phyloP scores from a whole-genome alignment of 1,284 basidiomycete species.

The Gomphus bonarii region DNA sequence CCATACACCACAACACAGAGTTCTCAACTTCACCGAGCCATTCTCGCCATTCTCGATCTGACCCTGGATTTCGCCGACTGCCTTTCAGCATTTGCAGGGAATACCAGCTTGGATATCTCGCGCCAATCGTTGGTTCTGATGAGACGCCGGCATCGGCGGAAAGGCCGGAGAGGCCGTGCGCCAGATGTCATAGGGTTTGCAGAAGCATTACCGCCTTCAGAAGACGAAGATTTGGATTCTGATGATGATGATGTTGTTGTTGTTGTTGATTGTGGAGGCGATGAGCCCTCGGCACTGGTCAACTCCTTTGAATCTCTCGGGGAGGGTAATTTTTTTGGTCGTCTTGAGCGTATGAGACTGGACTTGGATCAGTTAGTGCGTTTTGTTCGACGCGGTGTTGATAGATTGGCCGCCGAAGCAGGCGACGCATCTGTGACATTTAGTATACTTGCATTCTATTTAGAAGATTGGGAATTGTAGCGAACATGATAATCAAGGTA shows the following conservation, averaged over 20 bases:
- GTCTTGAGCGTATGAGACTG: slow-evolving; percentile 49
- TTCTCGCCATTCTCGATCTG: slow-evolving; percentile 66
- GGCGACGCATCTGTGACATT: slow-evolving; percentile 52
- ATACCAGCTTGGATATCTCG: slow-evolving; percentile 49
- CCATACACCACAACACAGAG: slow-evolving; percentile 39
- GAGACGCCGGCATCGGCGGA: slow-evolving; percentile 34
- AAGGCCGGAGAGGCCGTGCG: slow-evolving; percentile 39
- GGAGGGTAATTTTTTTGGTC: slow-evolving; percentile 35
- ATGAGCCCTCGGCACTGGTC: slow-evolving; percentile 22
- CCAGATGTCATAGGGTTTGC: slow-evolving; percentile 53
- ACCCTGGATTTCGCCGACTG: slow-evolving; percentile 54
- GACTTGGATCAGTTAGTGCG: slow-evolving; percentile 64
- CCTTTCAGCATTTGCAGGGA: slow-evolving; percentile 50
- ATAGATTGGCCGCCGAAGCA: slow-evolving; percentile 35
- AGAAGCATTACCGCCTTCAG: slow-evolving; percentile 22
- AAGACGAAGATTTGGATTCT: slow-evolving; percentile 33
- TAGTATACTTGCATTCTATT: slow-evolving; percentile 61
- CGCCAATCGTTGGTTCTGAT: slow-evolving; percentile 39
- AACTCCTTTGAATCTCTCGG: slow-evolving; percentile 23
- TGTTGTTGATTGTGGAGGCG: slow-evolving; percentile 22
- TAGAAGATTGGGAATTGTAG: slow-evolving; percentile 68
- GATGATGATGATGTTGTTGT: slow-evolving; percentile 37
- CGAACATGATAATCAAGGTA: neutral
- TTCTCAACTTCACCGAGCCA: slow-evolving; percentile 47
- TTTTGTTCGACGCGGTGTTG: slow-evolving; percentile 53